Evolutionary conservation across 2,329 filamentous ascomycete species (phyloP), one percentile per base, ranked within the genome.

Genomic region (Monilinia fructigena): DNA sequence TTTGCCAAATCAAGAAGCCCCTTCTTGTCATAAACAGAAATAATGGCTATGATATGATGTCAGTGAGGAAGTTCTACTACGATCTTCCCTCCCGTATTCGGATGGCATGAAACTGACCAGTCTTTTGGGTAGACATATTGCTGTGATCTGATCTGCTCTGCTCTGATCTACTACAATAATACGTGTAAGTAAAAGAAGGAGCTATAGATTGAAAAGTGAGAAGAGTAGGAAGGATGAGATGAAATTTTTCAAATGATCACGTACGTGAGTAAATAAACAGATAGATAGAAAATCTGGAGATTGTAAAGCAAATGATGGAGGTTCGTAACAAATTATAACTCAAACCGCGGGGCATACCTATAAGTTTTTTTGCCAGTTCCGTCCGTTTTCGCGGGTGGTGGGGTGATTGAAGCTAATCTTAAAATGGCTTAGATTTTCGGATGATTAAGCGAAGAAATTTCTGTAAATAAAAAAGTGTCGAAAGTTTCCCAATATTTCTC

Each of bases 21-120:
- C 66, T 94, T 98, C 88, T 99, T 99, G 85, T 99, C 92, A 78
- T 95, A 98, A 83, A 98, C 95, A 72, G 94, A 98, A 78, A 99
- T 85, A 77, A 99, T 98, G 72, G 95, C 95, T 83, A 62, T 65
- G 45, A n/a, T 28, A 67, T 54, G 45, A 63, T 28, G 64, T 69
- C 66, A 70, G 69, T 54, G 52, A 50, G 4, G 50, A 23, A 12
- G 20, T 60, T 50, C 56, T 50, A 35, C n/a, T 48, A 23, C 26
- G 4, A 18, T 50, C 56, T 60, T 28, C 53, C 53, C 38, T 50
- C 14, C 18, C 23, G 16, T 53, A 67, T 14, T 45, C 52, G 42
- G 50, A 35, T 68, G 55, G 31, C 47, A 61, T 66, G 55, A 55
- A 48, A 50, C 67, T 55, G 62, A 71, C 72, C 72, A 64, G 72